Base-by-base conservation (phyloP, 306 rosid genomes). In the Betula pendula region DNA sequence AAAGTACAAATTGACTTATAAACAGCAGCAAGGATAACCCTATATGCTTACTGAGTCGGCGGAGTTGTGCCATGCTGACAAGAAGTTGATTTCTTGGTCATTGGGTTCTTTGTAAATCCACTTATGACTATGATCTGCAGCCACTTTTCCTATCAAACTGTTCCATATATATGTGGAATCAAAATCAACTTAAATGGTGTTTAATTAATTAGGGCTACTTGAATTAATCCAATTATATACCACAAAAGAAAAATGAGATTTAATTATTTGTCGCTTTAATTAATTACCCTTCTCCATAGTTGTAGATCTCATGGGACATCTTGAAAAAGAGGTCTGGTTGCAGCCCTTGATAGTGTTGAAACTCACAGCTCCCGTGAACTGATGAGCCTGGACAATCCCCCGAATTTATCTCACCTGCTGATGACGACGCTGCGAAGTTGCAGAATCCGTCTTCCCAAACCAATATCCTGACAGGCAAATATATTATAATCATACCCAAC, bases 401-500 rank as follows among this genome's bases (percentile, higher is more conserved):
- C 67, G 88, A 74, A 78, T 85, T 89, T 11, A 89, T 84, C 84
- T 89, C 96, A 60, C 89, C 87, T 15, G 95, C 81, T 29, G 96
- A 77, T 9, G 98, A 90, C 1, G 96, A 90, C 1, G 96, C 96
- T 14, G 87, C 89, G 75, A 96, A 96, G 77, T 96, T 96, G 89
- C 99, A 96, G 89, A 92, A 96, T 27, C 99, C 99, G 84, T 96
- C 99, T 88, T 96, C 99, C 99, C 99, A 96, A 14, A 91, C 99
- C 74, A 96, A 81, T 87, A 96, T 96, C 99, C 99, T 96, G 83
- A 71, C 76, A 80, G 73, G 75, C 75, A 76, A 24, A 59, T 62
- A 67, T 27, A 71, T 58, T 27, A 56, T 19, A n/a, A n/a, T n/a
- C n/a, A n/a, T n/a, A n/a, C n/a, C n/a, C n/a, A n/a, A n/a, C n/a